Conservation (phyloP, 2,329 filamentous ascomycete species). For the Colletotrichum sp. region DNA sequence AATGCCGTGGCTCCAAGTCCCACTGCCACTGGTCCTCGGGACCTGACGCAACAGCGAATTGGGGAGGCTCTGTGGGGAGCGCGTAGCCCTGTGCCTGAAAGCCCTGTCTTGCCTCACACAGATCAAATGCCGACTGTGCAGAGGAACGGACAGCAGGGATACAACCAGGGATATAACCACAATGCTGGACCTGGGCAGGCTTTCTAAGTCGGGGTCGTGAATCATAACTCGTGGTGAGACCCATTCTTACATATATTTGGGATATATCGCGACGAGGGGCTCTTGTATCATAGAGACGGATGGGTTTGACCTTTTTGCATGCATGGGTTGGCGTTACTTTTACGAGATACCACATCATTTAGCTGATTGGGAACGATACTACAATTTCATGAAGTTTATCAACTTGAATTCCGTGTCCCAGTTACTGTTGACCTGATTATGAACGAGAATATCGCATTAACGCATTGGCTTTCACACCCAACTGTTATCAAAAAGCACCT, state of each 20-base stretch:
- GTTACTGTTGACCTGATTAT: background rate
- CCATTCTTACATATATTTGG: background rate
- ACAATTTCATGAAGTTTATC: background rate
- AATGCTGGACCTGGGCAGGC: background rate
- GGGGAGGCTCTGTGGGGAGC: slow-evolving; percentile 38
- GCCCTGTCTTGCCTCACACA: background rate
- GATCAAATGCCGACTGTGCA: background rate
- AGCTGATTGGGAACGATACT: slow-evolving; percentile 10
- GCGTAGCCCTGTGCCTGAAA: slow-evolving; percentile 1
- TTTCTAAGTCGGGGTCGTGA: background rate
- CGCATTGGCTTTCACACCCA: too few species aligned
- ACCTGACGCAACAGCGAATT: slow-evolving; percentile 33
- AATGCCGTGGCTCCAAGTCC: background rate
- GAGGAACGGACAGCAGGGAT: background rate
- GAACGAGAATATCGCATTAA: background rate
- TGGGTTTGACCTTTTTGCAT: background rate
- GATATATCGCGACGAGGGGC: background rate
- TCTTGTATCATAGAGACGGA: background rate
- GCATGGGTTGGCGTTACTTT: slow-evolving; percentile 16
- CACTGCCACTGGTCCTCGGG: slow-evolving; percentile 23
- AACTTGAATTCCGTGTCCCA: background rate
- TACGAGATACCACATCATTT: slow-evolving; percentile 21
- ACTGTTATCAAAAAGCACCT: background rate
- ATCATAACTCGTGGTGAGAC: too few species aligned
- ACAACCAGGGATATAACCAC: background rate